Evolutionary conservation across 2,329 filamentous ascomycete species (phyloP).

Genomic region (Allantophomopsis lycopodina): DNA sequence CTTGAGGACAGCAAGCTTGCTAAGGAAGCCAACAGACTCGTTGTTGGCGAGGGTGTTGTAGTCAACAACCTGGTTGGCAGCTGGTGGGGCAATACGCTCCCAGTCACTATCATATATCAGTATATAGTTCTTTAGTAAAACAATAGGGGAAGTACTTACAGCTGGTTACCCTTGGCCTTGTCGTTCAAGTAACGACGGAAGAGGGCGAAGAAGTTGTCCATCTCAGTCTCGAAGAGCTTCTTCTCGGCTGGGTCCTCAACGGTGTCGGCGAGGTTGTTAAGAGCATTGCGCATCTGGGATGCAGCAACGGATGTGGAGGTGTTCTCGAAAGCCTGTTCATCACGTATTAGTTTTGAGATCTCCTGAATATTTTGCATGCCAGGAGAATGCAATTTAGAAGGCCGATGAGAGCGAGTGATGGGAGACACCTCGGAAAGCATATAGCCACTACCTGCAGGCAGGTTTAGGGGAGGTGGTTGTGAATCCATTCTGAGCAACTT

Average conservation of each 20-base stretch:
- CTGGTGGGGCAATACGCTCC: conserved; percentile 91
- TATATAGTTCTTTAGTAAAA: not conserved
- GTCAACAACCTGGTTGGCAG: conserved; percentile 85
- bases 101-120: conserved; percentile 52
- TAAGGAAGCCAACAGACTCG: conserved; percentile 86
- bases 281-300: conserved; percentile 95
- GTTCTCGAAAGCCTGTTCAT: conserved; percentile 89
- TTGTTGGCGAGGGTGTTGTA: conserved; percentile 84
- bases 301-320: conserved; percentile 96
- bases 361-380: not conserved
- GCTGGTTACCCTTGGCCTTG: conserved; percentile 92
- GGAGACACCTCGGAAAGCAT: too few species aligned
- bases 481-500: too few species aligned
- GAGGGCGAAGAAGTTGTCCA: conserved; percentile 99
- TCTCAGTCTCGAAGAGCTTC: conserved; percentile 97
- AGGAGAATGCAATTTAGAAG: too few species aligned
- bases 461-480: not conserved
- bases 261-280: conserved; percentile 84
- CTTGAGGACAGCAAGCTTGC: conserved; percentile 96
- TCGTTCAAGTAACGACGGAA: conserved; percentile 98
- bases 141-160: conserved; percentile 34
- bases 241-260: conserved; percentile 70
- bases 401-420: too few species aligned
- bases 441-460: too few species aligned
- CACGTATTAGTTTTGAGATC: conserved; percentile 17